phyloP scores from a whole-genome alignment of 2,329 filamentous ascomycete genomes.

The Cordyceps pruinosa region DNA sequence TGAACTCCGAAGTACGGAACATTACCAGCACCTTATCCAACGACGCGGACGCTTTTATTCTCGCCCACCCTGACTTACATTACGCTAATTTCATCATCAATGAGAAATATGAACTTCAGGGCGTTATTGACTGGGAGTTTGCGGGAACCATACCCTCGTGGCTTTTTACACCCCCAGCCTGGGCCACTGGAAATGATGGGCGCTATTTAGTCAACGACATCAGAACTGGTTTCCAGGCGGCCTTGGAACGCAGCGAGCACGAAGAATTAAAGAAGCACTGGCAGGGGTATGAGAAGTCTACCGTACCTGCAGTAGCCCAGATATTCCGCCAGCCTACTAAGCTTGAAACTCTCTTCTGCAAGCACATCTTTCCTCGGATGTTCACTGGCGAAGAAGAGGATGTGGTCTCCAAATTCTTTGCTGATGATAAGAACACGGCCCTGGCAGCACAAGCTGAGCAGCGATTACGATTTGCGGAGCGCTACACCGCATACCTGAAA shows the following conservation, averaged over 20 bases:
- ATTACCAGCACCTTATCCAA: background rate
- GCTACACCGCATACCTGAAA: background rate
- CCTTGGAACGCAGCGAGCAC: background rate
- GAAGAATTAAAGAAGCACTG: background rate
- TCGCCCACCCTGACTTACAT: slow-evolving; percentile 16
- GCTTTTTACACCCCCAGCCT: slow-evolving; percentile 16
- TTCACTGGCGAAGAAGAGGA: background rate
- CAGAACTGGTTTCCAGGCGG: background rate
- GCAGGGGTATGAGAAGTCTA: background rate
- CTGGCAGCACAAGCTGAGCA: background rate
- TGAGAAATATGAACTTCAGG: slow-evolving; percentile 17
- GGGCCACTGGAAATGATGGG: slow-evolving; percentile 14
- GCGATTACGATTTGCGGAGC: background rate
- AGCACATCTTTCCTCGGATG: background rate
- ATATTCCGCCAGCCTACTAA: background rate
- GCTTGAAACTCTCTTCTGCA: background rate
- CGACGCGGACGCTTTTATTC: background rate
- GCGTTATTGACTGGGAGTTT: slow-evolving; percentile 23
- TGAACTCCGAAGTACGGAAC: background rate
- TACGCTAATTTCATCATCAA: slow-evolving; percentile 20
- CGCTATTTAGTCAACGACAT: background rate
- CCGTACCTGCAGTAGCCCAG: background rate
- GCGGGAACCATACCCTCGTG: slow-evolving; percentile 13
- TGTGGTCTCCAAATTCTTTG: background rate
- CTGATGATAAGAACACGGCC: background rate